Percentiles rank a stretch among this genome's conserved stretches.
Evolutionary conservation across 768 basidiomycete species (phyloP).

Genomic region (Chlorophyllum brunneum): DNA sequence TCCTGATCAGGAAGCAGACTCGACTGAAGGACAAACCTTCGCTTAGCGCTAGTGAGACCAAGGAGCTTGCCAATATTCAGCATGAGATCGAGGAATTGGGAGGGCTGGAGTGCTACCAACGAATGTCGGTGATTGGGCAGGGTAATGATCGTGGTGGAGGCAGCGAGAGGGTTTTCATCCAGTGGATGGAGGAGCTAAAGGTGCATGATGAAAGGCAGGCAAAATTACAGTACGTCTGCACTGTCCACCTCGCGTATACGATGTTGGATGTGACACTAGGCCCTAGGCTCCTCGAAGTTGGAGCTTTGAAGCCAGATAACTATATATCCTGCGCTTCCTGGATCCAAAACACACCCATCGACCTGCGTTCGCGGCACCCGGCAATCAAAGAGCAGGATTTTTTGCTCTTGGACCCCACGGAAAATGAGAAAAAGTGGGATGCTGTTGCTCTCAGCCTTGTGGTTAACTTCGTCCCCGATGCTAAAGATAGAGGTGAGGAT

Average conservation of each 20-base stretch:
- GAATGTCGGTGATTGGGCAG: slow-evolving; percentile 81
- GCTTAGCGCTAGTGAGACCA: slow-evolving; percentile 19
- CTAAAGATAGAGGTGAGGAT: slow-evolving; percentile 65
- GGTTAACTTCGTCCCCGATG: slow-evolving; percentile 81
- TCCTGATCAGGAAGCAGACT: slow-evolving; percentile 66
- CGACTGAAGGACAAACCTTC: slow-evolving; percentile 37
- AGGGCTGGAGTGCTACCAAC: slow-evolving; percentile 77
- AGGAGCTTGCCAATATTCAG: slow-evolving; percentile 50
- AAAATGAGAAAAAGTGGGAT: slow-evolving; percentile 63
- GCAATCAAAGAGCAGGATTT: slow-evolving; percentile 86
- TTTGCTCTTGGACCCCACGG: slow-evolving; percentile 50
- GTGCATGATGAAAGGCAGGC: slow-evolving; percentile 24
- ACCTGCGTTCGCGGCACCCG: slow-evolving; percentile 81
- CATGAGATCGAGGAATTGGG: slow-evolving; percentile 65
- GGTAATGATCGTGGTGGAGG: slow-evolving; percentile 81
- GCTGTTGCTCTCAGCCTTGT: slow-evolving; percentile 84
- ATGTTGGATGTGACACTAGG: neutral
- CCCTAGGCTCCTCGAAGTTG: slow-evolving; percentile 79
- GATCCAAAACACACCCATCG: slow-evolving; percentile 75
- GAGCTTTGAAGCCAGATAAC: slow-evolving; percentile 84
- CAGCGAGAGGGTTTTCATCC: slow-evolving; percentile 74
- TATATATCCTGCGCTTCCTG: slow-evolving; percentile 62
- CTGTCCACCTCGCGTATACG: slow-evolving; percentile 1
- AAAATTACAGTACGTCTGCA: slow-evolving; percentile 38
- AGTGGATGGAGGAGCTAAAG: slow-evolving; percentile 64